A percentile compares a stretch with the other conserved stretches of the same genome.
phyloP scores from a whole-genome alignment of 1,284 basidiomycete genomes.

The Chondrostereum purpureum region DNA sequence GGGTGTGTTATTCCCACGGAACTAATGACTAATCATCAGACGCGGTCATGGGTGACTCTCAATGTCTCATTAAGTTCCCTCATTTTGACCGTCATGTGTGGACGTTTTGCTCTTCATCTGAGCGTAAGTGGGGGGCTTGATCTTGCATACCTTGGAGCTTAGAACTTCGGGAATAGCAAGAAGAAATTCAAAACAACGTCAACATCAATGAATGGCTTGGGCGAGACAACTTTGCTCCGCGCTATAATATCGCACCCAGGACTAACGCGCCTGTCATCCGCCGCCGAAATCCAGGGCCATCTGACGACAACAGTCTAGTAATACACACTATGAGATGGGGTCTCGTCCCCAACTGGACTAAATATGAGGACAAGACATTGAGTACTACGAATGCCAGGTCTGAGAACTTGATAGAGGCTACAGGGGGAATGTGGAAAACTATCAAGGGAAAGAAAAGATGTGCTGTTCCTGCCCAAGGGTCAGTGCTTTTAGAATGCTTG shows the following conservation, averaged over 20 bases:
- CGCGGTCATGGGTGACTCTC: too few species aligned
- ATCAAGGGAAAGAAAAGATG: constrained; percentile 78
- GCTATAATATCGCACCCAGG: constrained; percentile 70
- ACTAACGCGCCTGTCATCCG: constrained; percentile 63
- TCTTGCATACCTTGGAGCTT: background rate
- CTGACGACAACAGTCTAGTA: constrained; percentile 23
- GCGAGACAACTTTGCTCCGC: constrained; percentile 49
- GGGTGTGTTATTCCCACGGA: background rate
- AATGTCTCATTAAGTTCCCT: too few species aligned
- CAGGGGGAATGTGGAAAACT: constrained; percentile 76
- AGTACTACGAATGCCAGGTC: constrained; percentile 88
- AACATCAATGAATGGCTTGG: constrained; percentile 51
- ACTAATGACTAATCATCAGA: background rate
- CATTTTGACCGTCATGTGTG: constrained; percentile 18
- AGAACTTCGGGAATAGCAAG: constrained; percentile 34
- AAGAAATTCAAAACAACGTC: constrained; percentile 38
- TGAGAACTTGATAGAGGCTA: constrained; percentile 73
- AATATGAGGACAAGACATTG: constrained; percentile 61
- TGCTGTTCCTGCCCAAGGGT: constrained; percentile 77
- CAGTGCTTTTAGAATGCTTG: constrained; percentile 15
- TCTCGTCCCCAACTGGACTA: constrained; percentile 80
- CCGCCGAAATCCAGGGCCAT: constrained; percentile 23
- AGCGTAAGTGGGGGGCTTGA: constrained; percentile 10
- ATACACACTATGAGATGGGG: constrained; percentile 89
- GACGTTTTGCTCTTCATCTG: constrained; percentile 16